Conservation (phyloP, 1,284 basidiomycete species). For the Sanghuangporus sanghuang region DNA sequence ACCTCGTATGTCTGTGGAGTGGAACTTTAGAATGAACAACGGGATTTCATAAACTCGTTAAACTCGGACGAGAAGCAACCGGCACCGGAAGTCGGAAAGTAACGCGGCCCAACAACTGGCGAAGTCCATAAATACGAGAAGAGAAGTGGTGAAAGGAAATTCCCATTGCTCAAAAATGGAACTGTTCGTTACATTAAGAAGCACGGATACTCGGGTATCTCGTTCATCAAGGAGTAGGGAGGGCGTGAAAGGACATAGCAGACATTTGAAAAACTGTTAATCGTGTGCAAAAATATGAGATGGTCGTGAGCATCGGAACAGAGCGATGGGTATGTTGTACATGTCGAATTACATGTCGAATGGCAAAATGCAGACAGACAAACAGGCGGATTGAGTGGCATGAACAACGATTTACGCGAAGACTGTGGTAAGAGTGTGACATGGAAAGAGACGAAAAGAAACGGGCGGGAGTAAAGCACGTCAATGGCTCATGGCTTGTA, state of each 20-base stretch:
- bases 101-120: not conserved
- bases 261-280: not conserved
- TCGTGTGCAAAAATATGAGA: not conserved
- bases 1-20: not conserved
- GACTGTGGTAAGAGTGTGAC: not conserved
- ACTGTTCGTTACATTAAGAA: not conserved
- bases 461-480: not conserved
- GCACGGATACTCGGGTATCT: not conserved
- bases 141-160: not conserved
- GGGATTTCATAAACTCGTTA: not conserved
- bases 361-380: not conserved
- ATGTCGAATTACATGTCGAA: slow-evolving; percentile 7
- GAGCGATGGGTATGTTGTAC: slow-evolving; percentile 6
- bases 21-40: not conserved
- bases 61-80: not conserved
- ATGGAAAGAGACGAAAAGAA: not conserved
- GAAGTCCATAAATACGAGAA: not conserved
- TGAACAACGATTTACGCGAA: slow-evolving; percentile 3
- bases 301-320: not conserved
- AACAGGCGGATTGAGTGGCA: not conserved
- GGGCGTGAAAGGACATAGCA: not conserved
- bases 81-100: not conserved
- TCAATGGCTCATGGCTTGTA: slow-evolving; percentile 33
- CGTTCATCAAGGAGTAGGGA: not conserved
- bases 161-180: not conserved